Percentiles rank a stretch among this genome's conserved stretches.
phyloP scores from a whole-genome alignment of 768 basidiomycete species.

The Asterophora lycoperdoides region DNA sequence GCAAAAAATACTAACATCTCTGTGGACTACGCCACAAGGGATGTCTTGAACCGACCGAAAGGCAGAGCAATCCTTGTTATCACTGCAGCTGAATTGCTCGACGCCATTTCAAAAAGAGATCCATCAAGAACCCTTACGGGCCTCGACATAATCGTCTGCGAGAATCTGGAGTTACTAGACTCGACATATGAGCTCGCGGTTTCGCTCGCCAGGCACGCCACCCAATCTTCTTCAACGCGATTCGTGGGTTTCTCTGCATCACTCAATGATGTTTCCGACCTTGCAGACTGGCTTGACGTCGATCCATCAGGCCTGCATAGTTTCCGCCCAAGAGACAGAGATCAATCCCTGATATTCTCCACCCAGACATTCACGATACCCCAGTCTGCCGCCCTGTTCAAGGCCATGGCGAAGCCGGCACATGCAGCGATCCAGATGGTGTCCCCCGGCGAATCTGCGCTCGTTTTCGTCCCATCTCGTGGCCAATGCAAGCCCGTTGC shows the following conservation, averaged over 20 bases:
- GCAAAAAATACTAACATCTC: slow-evolving; percentile 37
- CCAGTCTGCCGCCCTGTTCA: slow-evolving; percentile 82
- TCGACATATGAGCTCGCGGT: slow-evolving; percentile 76
- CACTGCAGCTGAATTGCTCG: slow-evolving; percentile 50
- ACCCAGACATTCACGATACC: slow-evolving; percentile 81
- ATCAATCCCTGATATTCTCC: slow-evolving; percentile 66
- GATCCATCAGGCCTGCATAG: slow-evolving; percentile 58
- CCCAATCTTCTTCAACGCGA: slow-evolving; percentile 59
- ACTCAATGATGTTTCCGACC: slow-evolving; percentile 72
- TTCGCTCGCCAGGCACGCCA: slow-evolving; percentile 64
- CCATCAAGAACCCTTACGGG: slow-evolving; percentile 27
- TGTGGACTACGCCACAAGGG: slow-evolving; percentile 31
- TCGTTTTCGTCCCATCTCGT: slow-evolving; percentile 89
- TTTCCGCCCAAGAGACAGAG: slow-evolving; percentile 81
- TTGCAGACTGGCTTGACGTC: slow-evolving; percentile 82
- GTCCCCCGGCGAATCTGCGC: slow-evolving; percentile 43
- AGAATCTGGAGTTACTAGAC: slow-evolving; percentile 82
- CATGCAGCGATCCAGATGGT: slow-evolving; percentile 64
- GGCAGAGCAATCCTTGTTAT: slow-evolving; percentile 51
- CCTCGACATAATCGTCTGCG: slow-evolving; percentile 71
- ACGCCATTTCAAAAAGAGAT: slow-evolving; percentile 32
- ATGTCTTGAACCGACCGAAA: slow-evolving; percentile 32
- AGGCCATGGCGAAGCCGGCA: slow-evolving; percentile 88
- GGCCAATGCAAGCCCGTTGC: slow-evolving; percentile 71
- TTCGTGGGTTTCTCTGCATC: slow-evolving; percentile 76